These are phyloP conservation scores for Dothideomycetidae sp. DNA, from an alignment of 2,329 filamentous ascomycete genomes.

Conservation along the genomic window DNA sequence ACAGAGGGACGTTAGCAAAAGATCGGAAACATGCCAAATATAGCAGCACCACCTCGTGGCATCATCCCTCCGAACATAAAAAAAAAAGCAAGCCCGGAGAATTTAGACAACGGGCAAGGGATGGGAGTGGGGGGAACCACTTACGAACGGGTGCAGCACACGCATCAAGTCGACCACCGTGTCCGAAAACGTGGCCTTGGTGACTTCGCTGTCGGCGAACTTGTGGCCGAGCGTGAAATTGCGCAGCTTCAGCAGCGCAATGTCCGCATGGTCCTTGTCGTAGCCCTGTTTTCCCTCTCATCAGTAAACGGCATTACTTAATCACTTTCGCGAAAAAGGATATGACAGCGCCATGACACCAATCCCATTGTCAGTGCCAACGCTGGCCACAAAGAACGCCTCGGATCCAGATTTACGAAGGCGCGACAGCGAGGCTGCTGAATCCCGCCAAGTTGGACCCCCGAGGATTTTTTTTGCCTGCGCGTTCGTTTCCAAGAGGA, in stretches of 20 bases:
- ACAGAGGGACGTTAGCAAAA: conserved; percentile 6
- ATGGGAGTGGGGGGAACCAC: conserved; percentile 24
- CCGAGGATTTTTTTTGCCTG: too few species aligned
- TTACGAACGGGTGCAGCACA: conserved; percentile 66
- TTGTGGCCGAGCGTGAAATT: conserved; percentile 62
- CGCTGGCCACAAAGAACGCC: too few species aligned
- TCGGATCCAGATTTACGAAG: too few species aligned
- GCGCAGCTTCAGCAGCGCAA: conserved; percentile 63
- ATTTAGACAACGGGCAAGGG: neutral
- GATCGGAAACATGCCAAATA: neutral
- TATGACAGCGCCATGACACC: too few species aligned
- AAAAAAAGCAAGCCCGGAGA: neutral
- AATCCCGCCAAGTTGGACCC: too few species aligned
- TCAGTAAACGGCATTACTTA: too few species aligned
- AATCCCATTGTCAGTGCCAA: too few species aligned
- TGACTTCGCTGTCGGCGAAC: conserved; percentile 51
- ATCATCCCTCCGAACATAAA: too few species aligned
- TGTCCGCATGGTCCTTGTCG: conserved; percentile 58
- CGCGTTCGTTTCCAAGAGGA: too few species aligned
- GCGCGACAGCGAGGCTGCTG: too few species aligned
- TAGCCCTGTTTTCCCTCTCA: conserved; percentile 57
- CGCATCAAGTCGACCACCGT: conserved; percentile 50
- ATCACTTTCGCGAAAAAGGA: too few species aligned
- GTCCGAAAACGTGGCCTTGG: conserved; percentile 47
- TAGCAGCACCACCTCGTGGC: too few species aligned